These are phyloP conservation scores for Manihot esculenta DNA, from an alignment of 441 rosid genomes.

Conservation along the genomic window DNA sequence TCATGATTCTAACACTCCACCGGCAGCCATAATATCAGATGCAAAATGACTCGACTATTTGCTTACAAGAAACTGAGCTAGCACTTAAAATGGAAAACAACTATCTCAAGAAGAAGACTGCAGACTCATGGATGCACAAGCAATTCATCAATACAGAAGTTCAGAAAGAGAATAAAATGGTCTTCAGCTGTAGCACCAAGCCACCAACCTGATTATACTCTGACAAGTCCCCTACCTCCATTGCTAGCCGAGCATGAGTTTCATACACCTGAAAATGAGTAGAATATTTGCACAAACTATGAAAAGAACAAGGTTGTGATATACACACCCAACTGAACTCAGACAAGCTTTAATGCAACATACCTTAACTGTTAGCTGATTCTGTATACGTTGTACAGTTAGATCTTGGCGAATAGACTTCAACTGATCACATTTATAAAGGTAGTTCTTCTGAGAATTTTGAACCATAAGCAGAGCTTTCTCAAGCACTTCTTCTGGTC, in stretches of 20 bases:
- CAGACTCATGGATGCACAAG: not conserved
- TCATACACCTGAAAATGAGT: constrained; percentile 80
- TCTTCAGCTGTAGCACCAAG: constrained; percentile 5
- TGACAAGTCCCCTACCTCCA: constrained; percentile 89
- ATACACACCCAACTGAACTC: not conserved
- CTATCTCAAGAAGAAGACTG: not conserved
- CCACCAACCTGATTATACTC: constrained; percentile 94
- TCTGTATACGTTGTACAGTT: constrained; percentile 89
- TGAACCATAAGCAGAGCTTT: constrained; percentile 87
- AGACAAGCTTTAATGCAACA: constrained; percentile 11
- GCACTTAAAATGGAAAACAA: constrained; percentile 9
- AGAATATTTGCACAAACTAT: constrained; percentile 16
- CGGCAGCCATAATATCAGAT: not conserved
- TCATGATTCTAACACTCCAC: not conserved
- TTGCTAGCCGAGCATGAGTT: constrained; percentile 92
- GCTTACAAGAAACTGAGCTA: no score
- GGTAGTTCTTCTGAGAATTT: constrained; percentile 88
- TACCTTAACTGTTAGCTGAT: constrained; percentile 89
- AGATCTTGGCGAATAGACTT: constrained; percentile 99
- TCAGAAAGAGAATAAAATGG: constrained; percentile 6
- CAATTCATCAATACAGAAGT: not conserved
- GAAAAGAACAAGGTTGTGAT: no score
- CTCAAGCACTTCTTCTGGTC: constrained; percentile 97
- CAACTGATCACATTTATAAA: constrained; percentile 94
- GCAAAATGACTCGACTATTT: not conserved